These are phyloP conservation scores for Orbilia blumenaviensis DNA, from an alignment of 2,329 filamentous ascomycete genomes.

Conservation along the genomic window DNA sequence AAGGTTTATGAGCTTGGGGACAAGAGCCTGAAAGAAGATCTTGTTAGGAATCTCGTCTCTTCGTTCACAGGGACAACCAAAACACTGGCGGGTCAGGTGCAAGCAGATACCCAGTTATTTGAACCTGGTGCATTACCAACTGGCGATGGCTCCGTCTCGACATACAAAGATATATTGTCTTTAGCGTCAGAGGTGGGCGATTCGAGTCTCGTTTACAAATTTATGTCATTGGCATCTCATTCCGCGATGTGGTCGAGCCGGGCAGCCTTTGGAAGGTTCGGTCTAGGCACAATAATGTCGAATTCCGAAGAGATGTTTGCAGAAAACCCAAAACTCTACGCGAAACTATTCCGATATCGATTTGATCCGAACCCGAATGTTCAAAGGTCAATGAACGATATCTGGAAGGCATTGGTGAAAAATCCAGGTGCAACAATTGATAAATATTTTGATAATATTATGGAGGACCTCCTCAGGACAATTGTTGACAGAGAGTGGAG, in stretches of 20 bases:
- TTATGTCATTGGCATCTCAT: constrained; percentile 96
- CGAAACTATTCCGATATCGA: constrained; percentile 90
- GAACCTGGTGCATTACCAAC: constrained; percentile 90
- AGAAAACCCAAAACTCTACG: constrained; percentile 91
- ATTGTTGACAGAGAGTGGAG: constrained; percentile 93
- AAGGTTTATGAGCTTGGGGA: constrained; percentile 94
- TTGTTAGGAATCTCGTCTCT: constrained; percentile 86
- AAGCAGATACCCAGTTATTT: constrained; percentile 90
- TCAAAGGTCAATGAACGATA: constrained; percentile 93
- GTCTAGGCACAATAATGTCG: constrained; percentile 88
- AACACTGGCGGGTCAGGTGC: constrained; percentile 78
- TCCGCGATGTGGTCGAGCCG: constrained; percentile 98
- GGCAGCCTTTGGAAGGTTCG: constrained; percentile 93
- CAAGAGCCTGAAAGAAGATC: constrained; percentile 77
- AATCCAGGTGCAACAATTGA: constrained; percentile 81
- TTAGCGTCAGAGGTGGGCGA: constrained; percentile 97
- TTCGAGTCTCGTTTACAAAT: constrained; percentile 94
- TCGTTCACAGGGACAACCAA: constrained; percentile 83
- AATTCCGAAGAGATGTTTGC: constrained; percentile 76
- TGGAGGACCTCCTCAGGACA: constrained; percentile 84
- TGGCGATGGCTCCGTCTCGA: constrained; percentile 87
- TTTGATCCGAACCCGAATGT: constrained; percentile 96
- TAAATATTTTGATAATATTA: constrained; percentile 84
- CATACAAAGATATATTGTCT: constrained; percentile 96
- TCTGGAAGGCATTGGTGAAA: constrained; percentile 96